phyloP scores from a whole-genome alignment of 805 yeast genomes.

The Wickerhamiella brachini region DNA sequence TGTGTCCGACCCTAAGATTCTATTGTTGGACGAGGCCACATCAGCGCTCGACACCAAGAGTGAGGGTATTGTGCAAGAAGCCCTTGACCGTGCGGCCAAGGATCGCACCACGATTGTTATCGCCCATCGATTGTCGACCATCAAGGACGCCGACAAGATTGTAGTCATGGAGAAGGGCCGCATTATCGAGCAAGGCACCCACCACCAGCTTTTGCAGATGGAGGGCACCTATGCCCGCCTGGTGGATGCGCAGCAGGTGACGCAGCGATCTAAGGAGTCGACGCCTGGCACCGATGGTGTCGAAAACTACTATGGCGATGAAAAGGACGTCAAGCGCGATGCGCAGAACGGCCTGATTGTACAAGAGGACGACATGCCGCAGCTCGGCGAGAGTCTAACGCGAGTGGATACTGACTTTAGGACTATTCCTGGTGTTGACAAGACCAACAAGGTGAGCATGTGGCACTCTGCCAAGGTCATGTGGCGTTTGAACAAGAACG shows the following conservation, averaged over 20 bases:
- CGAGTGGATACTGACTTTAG: background rate
- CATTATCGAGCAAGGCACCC: conserved; percentile 35
- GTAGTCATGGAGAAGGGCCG: conserved; percentile 39
- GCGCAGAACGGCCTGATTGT: conserved; percentile 7
- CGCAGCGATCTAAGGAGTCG: background rate
- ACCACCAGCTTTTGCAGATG: conserved; percentile 23
- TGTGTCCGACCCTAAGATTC: conserved; percentile 44
- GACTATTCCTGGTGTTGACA: conserved; percentile 15
- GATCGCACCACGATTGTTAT: conserved; percentile 39
- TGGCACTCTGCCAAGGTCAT: conserved; percentile 11
- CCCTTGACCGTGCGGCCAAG: conserved; percentile 25
- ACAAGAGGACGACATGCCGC: conserved; percentile 11
- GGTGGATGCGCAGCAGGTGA: conserved; percentile 27
- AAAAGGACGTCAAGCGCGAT: background rate
- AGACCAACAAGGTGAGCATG: conserved; percentile 4
- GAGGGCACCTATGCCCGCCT: conserved; percentile 22
- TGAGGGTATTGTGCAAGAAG: conserved; percentile 30
- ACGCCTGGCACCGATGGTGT: conserved; percentile 1
- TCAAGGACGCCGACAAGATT: conserved; percentile 41
- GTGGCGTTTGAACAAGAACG: conserved; percentile 17
- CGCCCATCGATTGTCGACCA: conserved; percentile 46
- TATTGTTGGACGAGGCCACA: conserved; percentile 54
- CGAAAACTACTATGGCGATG: background rate
- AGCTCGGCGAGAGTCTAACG: conserved; percentile 7
- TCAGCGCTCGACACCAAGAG: conserved; percentile 41